Conservation (phyloP, 345 rosid species). For the Psidium friedrichsthalianum region DNA sequence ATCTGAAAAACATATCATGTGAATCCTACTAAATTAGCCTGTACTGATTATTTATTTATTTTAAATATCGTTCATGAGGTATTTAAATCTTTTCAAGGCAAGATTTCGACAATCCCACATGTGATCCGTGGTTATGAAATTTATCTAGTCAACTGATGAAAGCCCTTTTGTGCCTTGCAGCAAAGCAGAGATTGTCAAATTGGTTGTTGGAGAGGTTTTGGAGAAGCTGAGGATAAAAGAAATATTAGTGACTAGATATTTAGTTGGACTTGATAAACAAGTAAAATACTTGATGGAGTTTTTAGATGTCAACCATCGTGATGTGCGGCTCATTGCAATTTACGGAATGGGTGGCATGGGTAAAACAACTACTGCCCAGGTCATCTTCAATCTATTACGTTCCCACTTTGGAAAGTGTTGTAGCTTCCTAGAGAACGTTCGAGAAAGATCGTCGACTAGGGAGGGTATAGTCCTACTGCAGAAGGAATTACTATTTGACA, state of each 20-base stretch:
- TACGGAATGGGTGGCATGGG: background rate
- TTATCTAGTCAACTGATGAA: too few species aligned
- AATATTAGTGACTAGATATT: background rate
- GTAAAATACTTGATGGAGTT: background rate
- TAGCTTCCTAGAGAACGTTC: background rate
- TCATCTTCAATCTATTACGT: too few species aligned
- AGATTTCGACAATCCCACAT: background rate
- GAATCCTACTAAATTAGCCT: too few species aligned
- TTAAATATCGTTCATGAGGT: too few species aligned
- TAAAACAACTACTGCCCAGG: background rate
- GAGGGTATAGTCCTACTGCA: background rate
- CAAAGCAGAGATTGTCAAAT: background rate
- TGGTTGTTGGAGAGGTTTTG: background rate
- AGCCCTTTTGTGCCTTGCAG: background rate
- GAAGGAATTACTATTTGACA: background rate
- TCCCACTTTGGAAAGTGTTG: background rate
- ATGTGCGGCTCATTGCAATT: background rate
- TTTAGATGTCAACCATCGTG: background rate
- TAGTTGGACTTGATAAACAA: background rate
- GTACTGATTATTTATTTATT: too few species aligned
- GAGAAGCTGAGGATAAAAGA: background rate
- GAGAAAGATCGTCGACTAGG: background rate
- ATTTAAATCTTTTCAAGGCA: background rate
- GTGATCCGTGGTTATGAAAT: background rate
- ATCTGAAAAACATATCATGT: too few species aligned